Conservation (phyloP, 1,284 basidiomycete species). For the Amylostereum areolatum region DNA sequence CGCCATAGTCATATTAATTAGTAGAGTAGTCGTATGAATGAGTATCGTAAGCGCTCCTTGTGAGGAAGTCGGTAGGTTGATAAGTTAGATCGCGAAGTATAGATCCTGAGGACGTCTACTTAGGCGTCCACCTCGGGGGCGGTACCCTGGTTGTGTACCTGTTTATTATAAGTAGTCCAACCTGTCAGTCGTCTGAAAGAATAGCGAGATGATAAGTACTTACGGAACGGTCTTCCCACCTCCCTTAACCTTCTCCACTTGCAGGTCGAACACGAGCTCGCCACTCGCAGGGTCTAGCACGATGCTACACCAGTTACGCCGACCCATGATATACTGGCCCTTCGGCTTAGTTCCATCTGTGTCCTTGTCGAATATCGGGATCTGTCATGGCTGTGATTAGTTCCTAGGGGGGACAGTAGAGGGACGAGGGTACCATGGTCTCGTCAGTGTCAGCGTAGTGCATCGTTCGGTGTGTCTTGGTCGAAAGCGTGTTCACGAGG, state of each 20-base stretch:
- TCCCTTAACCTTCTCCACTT: constrained; percentile 83
- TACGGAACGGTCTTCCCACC: constrained; percentile 72
- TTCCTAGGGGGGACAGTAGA: not conserved
- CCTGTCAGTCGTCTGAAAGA: too few relatives aligned
- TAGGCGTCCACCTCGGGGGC: constrained; percentile 10
- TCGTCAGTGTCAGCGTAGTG: constrained; percentile 79
- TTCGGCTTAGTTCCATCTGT: constrained; percentile 65
- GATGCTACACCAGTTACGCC: constrained; percentile 87
- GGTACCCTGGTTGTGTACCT: constrained; percentile 34
- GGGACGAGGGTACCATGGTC: constrained; percentile 56
- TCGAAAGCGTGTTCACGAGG: constrained; percentile 77
- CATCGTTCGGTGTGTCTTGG: constrained; percentile 80
- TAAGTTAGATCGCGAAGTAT: not conserved
- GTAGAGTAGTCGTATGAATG: too few relatives aligned
- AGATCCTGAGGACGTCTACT: constrained; percentile 1
- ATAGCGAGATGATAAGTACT: constrained; percentile 8
- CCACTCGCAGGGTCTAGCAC: constrained; percentile 54
- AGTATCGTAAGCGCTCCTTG: too few relatives aligned
- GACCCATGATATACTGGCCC: constrained; percentile 79
- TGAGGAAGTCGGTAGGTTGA: not conserved
- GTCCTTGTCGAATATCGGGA: constrained; percentile 77
- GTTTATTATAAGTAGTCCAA: constrained; percentile 5
- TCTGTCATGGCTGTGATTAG: constrained; percentile 28
- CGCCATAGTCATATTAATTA: not conserved
- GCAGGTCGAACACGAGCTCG: constrained; percentile 81